Evolutionary conservation across 257 asterid species (phyloP), one percentile per base, ranked within the genome.

Genomic region (Cordia subcordata): DNA sequence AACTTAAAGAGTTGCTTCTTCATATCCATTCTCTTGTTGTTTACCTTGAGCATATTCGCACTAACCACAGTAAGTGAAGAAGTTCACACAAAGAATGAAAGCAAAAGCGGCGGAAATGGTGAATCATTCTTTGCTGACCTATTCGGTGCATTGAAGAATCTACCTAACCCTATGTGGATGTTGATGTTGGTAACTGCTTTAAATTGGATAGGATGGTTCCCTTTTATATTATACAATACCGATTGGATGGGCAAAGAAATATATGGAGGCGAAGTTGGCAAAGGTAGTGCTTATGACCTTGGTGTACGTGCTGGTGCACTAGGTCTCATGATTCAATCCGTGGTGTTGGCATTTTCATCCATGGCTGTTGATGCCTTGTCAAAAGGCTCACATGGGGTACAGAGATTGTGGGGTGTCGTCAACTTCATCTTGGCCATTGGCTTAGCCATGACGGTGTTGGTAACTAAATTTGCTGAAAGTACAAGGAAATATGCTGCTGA

Each of bases 201-300:
- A 20, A 86, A 84, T 49, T 86, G 95, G 95, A 58, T 86, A 17
- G 95, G 84, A 1, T 86, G 95, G 95, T 86, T 86, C 27, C 95
- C 93, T 0, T 86, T 86, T 61, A 58, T 86, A 68, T 53, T 86
- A 40, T 86, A 75, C 67, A 93, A 86, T 67, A 86, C 95, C 1
- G 93, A 86, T 51, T 86, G 95, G 95, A 84, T 86, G 95, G 95
- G 93, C 17, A 74, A 40, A 17, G 95, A 86, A 68, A 85, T 86
- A 42, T 86, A 72, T 63, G 95, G 95, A 10, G 95, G 95, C 0
- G 5, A 18, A 13, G 85, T 77, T 0, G 89, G 81, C 11, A 49
- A 15, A n/a, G n/a, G n/a, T n/a, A n/a, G n/a, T n/a, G n/a, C n/a
- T n/a, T n/a, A n/a, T n/a, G n/a, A n/a, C n/a, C 37, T 8, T 17